Evolutionary conservation across 306 rosid genomes (phyloP), one percentile per base, ranked within the genome.

Genomic region (Cicer bijugum): DNA sequence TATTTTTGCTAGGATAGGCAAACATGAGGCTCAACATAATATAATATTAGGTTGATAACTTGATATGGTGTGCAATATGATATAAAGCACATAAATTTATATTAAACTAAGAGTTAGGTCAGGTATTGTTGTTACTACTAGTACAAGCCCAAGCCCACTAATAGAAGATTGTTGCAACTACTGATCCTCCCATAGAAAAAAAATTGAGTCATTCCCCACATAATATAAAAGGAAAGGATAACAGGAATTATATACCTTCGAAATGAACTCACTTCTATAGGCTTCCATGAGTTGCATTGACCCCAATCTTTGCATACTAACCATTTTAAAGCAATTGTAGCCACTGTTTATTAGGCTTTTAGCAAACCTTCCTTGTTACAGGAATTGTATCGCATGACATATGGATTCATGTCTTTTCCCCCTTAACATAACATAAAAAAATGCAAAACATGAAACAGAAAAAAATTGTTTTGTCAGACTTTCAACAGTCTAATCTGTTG

Each of bases 261-360:
- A 76, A 57, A 57, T 77, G 62, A 68, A 68, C 62, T 44, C 50
- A 61, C 62, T 17, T 66, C 47, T 14, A 67, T 19, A 53, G 55
- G 23, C 35, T 75, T 20, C 19, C 82, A 38, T 9, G 23, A 69
- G 53, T 78, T 48, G 33, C 67, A 62, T 71, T 19, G 10, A 55
- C 60, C n/a, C 38, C 67, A 63, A 53, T 57, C 37, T 53, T 52
- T 16, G 72, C 53, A 48, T 56, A 8, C 72, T 7, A 28, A 35
- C 1, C 68, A 52, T 28, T 65, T 45, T 72, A 45, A 71, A 59
- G 68, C 46, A 55, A 55, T 70, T 75, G 35, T 19, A 69, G 6
- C 57, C n/a, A 48, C 58, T 50, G 33, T 57, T 67, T 58, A 42
- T 76, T 37, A 15, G 14, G 66, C 48, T 47, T 73, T 60, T 45